These are phyloP conservation scores for Salvia splendens DNA, from an alignment of 257 asterid genomes.

Conservation along the genomic window DNA sequence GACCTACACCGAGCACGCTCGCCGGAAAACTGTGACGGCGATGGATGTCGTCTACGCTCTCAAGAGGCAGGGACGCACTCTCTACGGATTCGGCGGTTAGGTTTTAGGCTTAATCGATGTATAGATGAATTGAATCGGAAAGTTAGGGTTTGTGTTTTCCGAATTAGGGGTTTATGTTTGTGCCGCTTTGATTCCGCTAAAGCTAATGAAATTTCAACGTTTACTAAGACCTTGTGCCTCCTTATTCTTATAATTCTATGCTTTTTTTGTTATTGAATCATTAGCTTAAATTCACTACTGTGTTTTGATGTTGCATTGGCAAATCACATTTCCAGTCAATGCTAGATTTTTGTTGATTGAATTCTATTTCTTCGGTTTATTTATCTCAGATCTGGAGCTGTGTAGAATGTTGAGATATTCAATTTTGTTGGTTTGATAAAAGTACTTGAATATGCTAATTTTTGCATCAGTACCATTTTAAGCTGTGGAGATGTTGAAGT, in stretches of 20 bases:
- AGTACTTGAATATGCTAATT: neutral
- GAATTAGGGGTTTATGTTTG: neutral
- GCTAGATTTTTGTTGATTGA: too few species aligned
- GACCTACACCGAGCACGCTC: slow-evolving; percentile 45
- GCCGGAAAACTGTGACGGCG: slow-evolving; percentile 50
- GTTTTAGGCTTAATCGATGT: neutral
- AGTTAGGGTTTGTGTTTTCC: slow-evolving; percentile 9
- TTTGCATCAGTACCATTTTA: neutral
- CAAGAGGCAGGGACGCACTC: slow-evolving; percentile 61
- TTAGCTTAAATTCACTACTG: neutral
- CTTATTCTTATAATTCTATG: neutral
- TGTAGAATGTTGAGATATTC: neutral
- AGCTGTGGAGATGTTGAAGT: too few species aligned
- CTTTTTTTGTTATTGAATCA: too few species aligned
- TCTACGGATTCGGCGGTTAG: slow-evolving; percentile 57
- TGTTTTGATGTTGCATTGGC: too few species aligned
- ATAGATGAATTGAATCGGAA: neutral
- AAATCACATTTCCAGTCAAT: too few species aligned
- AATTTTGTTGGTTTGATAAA: neutral
- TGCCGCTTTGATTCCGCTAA: neutral
- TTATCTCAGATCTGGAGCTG: neutral
- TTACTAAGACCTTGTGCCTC: neutral
- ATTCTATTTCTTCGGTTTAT: neutral
- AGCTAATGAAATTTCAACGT: neutral
- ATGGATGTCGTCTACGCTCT: slow-evolving; percentile 60